Base-by-base conservation (phyloP, 148 eudicot species). In the Cornus florida region DNA sequence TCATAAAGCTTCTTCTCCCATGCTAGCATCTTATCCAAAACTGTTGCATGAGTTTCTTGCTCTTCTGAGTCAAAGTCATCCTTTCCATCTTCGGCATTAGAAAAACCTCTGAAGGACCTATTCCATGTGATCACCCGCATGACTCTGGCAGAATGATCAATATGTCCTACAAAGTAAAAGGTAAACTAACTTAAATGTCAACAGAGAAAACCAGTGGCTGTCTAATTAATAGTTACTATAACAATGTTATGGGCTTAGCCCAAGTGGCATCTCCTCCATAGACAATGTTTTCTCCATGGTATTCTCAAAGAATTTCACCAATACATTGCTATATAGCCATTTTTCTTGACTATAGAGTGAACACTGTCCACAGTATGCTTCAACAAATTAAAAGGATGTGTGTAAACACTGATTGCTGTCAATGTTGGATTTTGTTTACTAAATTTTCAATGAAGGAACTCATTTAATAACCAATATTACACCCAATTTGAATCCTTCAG, bases 1-100 rank as follows among this genome's bases (percentile, higher is more conserved):
- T 96, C 97, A 78, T 88, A 96, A 64, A 96, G 88, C 88, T 96
- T 96, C 80, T 96, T 94, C 88, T 96, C 99, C 99, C 99, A 96
- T 33, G 99, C 99, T 77, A 94, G 89, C 90, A 96, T 86, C 81
- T 93, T 96, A 85, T 96, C 99, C 82, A 96, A 83, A 72, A 94
- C 95, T 0, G 97, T 92, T 67, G 99, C 98, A 86, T 92, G 99
- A 74, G 98, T 93, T 81, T 96, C 98, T 78, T 91, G 82, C 86
- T 94, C 93, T 85, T 96, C 99, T 28, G 90, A 89, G 79, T 96
- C 93, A 72, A 90, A 83, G 75, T 92, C 93, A 74, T 93, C 95
- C 81, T 80, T 81, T 65, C 71, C 84, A 46, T 90, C 92, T 74
- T 92, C 93, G 10, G 86, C 38, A 79, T 89, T 85, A 1, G 78